A percentile compares a stretch with the other conserved stretches of the same genome.
phyloP scores from a whole-genome alignment of 495 filamentous ascomycete genomes.

The Cercophora newfieldiana region DNA sequence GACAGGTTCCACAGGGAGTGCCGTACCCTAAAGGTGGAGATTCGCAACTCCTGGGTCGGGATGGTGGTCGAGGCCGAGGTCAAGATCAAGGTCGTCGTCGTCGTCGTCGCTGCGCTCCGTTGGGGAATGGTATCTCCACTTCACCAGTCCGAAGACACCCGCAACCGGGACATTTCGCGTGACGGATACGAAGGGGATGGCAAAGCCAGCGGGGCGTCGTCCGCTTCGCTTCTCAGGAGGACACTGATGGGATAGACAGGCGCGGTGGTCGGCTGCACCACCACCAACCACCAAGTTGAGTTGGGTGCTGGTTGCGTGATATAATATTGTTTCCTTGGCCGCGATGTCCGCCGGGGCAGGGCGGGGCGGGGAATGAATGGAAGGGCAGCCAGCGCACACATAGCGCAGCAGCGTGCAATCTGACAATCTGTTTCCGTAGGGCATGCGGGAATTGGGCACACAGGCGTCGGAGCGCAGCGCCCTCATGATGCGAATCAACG shows the following conservation, averaged over 20 bases:
- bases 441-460: conserved; percentile 10
- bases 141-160: not conserved
- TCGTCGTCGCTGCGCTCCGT: not conserved
- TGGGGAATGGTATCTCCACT: not conserved
- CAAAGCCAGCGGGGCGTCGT: not conserved
- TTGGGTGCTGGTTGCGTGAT: not conserved
- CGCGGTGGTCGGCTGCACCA: not conserved
- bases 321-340: not conserved
- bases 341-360: not conserved
- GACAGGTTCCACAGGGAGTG: not conserved
- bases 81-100: not conserved
- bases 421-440: not conserved
- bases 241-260: not conserved
- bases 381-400: not conserved
- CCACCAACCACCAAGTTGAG: not conserved
- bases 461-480: conserved; percentile 3
- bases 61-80: no score
- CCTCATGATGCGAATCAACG: conserved; percentile 15
- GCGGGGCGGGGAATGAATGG: no score
- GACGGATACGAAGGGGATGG: not conserved
- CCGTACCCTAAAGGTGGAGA: no score
- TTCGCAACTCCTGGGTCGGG: not conserved
- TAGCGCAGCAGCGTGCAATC: not conserved
- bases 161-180: not conserved
- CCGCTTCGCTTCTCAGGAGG: not conserved